Evolutionary conservation across 2,329 filamentous ascomycete species (phyloP), one percentile per base, ranked within the genome.

Genomic region (Diaporthe nobilis): DNA sequence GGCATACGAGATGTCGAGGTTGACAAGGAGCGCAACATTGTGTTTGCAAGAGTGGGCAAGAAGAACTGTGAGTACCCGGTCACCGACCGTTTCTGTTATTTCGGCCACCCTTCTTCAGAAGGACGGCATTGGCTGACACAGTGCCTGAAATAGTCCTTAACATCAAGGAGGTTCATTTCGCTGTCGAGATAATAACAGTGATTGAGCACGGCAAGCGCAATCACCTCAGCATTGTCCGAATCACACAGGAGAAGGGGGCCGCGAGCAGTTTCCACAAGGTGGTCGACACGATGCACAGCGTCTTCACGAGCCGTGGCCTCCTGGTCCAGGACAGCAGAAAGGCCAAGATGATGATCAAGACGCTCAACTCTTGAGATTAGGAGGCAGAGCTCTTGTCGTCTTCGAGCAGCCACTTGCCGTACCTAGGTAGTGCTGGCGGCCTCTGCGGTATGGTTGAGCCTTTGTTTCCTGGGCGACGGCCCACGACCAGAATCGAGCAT

Each of bases 191-290:
- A 77, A 97, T 97, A 86, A 95, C 94, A 2, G 93, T 98, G 51
- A 93, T 98, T 77, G 94, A 98, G 85, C 94, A 97, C 81, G 94
- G 94, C 65, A 93, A 91, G 80, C 92, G 92, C 78, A 92, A 91
- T 61, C 93, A 93, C 63, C 89, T 98, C 72, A 94, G 93, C 82
- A 92, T 98, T 78, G 92, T 94, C 42, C 93, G 95, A 49, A 95
- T 98, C 83, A 96, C 94, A 1, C 96, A 98, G 81, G 95, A 97
- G 81, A 93, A 93, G 75, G 97, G 96, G n/a, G 96, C 96, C 2
- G 95, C 95, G 51, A 97, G 94, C 80, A 97, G 94, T 79, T 98
- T 98, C 85, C 90, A 95, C 82, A 92, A 92, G 81, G 94, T 98
- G 13, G 90, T 97, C 37, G 93, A 95, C 76, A 93, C 94, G 4